phyloP scores from a whole-genome alignment of 306 rosid species.

The Cucurbita pepo region DNA sequence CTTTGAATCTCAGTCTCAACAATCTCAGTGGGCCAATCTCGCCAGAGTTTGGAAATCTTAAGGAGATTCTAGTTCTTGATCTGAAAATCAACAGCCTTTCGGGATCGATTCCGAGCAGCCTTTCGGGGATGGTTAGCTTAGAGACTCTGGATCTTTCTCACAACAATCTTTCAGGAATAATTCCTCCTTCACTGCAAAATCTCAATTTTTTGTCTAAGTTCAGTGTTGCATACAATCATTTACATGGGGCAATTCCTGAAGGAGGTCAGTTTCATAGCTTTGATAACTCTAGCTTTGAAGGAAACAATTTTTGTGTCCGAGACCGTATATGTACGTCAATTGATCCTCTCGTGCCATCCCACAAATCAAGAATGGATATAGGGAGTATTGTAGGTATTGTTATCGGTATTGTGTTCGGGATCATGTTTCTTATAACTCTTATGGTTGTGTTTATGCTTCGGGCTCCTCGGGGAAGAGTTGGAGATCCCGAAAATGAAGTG shows the following conservation, averaged over 20 bases:
- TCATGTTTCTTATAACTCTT: not conserved
- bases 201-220: conserved; percentile 17
- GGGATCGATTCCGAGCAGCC: conserved; percentile 6
- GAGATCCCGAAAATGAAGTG: not conserved
- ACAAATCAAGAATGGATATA: not conserved
- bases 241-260: conserved; percentile 7
- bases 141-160: conserved; percentile 17
- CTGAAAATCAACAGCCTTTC: conserved; percentile 1
- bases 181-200: conserved; percentile 6
- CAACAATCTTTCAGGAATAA: conserved; percentile 14
- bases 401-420: conserved; percentile 9
- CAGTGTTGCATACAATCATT: conserved; percentile 9
- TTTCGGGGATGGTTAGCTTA: conserved; percentile 5
- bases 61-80: conserved; percentile 7
- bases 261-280: conserved; percentile 16
- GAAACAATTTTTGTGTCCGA: conserved; percentile 3
- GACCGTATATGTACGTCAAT: not conserved
- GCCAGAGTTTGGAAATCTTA: conserved; percentile 17
- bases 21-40: conserved; percentile 9
- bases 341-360: not conserved
- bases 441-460: conserved; percentile 12
- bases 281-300: conserved; percentile 12
- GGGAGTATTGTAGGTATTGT: conserved; percentile 15
- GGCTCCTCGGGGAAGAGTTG: not conserved
- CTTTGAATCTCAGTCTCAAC: conserved; percentile 5